Evolutionary conservation across 257 asterid genomes (phyloP), one percentile per base, ranked within the genome.

Genomic region (Knoxia roxburghii): DNA sequence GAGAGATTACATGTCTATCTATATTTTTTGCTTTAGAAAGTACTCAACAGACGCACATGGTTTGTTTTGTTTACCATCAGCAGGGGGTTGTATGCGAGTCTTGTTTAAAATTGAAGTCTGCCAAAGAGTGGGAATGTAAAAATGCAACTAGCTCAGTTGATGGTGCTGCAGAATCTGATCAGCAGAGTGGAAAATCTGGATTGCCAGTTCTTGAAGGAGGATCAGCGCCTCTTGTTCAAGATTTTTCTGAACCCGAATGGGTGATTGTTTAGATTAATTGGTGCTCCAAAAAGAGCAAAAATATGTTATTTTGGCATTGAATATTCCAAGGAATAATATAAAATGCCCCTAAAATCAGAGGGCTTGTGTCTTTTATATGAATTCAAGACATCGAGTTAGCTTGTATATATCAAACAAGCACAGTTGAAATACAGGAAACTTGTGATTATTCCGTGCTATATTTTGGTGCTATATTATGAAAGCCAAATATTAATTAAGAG

Each of bases 171-270:
- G 70, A 58, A 70, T 69, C 48, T 45, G 71, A 29, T 64, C 37
- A 50, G 11, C 30, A 65, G 54, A 46, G 35, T 39, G 65, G 60
- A 24, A 54, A 46, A n/a, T 18, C 65, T n/a, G 27, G 41, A 24
- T 29, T 11, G 15, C 33, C 53, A 32, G 46, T 23, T 26, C 59
- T 56, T 26, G n/a, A 32, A 33, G 50, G 49, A 13, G 61, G 49
- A 27, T 40, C 60, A 17, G 67, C 67, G 48, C 30, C 26, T n/a
- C 40, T 23, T 7, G 70, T 56, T 21, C 11, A 55, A 10, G 71
- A 51, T 39, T 61, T 64, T 71, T 61, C 50, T 7, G 80, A 76
- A 27, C 48, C 80, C 21, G 77, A 76, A n/a, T 76, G 80, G 80
- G 77, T 61, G 75, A 63, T 75, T 9, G 37, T 75, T 58, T 70